Evolutionary conservation across 108 stramenopile species (phyloP), one percentile per base, ranked within the genome.

Genomic region (Discostella pseudostelligera): DNA sequence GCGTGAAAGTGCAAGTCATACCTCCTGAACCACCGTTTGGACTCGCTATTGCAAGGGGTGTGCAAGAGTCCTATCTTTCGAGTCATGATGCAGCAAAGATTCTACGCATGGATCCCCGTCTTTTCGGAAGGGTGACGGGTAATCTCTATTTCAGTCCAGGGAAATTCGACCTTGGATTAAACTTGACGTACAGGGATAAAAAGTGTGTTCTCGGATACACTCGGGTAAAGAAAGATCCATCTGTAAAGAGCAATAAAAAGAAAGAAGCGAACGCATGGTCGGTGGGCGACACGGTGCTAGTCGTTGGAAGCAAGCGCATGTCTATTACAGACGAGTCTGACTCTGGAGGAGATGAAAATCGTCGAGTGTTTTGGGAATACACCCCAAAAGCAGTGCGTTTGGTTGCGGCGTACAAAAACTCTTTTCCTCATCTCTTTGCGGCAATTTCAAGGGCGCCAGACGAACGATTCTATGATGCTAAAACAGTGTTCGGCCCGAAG

Each of bases 1-100:
- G 85, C 10, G 89, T 90, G 8, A 94, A 90, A 57, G 91, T 94
- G n/a, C 46, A 78, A 56, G 81, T 87, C 12, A 62, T 93, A 22
- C 89, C 90, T 54, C 81, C 92, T 28, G 93, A 96, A 78, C 82
- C 91, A 25, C 96, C 96, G 8, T 96, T 98, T 76, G 97, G 97
- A 25, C 75, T 91, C 12, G 90, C 92, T 5, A 79, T 95, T 26
- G 91, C 89, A 9, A 66, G 85, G 56, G 76, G 87, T 10, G 82
- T 97, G 8, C 83, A 79, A 56, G 96, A 97, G 65, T 85, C 89
- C 26, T 96, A 87, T 62, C 78, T 96, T 32, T 74, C 89, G 39
- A 78, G 83, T 21, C 36, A 60, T 14, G 93, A 96, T 53, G 93
- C 92, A 9, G 87, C 93, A 3, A 81, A 86, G 55, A 74, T 89